Conservation (phyloP, 306 rosid genomes). For the Inga leiocalycina region DNA sequence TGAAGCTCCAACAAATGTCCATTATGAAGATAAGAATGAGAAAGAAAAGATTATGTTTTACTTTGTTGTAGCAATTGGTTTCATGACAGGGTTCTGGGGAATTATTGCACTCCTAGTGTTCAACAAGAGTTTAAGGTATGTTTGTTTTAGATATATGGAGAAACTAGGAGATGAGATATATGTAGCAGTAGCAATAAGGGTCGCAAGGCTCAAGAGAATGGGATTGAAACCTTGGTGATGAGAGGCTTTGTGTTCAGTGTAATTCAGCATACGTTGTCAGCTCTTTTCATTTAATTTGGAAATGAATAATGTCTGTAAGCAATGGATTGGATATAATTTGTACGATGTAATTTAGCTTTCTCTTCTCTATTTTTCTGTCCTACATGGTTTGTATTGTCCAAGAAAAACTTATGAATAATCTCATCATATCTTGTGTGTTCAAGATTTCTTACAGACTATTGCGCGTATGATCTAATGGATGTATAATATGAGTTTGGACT, state of each 20-base stretch:
- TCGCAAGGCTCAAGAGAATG: constrained; percentile 16
- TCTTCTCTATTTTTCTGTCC: background rate
- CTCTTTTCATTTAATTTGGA: background rate
- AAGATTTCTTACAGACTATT: too few species aligned
- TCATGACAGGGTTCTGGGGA: constrained; percentile 8
- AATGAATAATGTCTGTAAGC: background rate
- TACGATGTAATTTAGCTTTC: background rate
- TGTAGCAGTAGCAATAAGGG: background rate
- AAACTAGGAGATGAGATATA: background rate
- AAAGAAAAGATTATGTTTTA: background rate
- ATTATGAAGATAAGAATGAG: background rate
- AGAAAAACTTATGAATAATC: too few species aligned
- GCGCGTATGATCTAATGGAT: too few species aligned
- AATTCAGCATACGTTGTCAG: too few species aligned
- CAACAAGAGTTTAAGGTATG: background rate
- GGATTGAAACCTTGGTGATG: background rate
- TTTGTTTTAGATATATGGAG: background rate
- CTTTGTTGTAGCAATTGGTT: background rate
- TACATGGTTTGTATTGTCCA: background rate
- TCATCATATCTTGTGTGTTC: background rate
- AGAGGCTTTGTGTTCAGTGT: too few species aligned
- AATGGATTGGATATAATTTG: background rate
- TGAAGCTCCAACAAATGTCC: background rate
- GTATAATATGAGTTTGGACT: too few species aligned
- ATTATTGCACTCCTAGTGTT: background rate